Evolutionary conservation across 1,284 basidiomycete species (phyloP).

Genomic region (Lentinula novae-zelandiae): DNA sequence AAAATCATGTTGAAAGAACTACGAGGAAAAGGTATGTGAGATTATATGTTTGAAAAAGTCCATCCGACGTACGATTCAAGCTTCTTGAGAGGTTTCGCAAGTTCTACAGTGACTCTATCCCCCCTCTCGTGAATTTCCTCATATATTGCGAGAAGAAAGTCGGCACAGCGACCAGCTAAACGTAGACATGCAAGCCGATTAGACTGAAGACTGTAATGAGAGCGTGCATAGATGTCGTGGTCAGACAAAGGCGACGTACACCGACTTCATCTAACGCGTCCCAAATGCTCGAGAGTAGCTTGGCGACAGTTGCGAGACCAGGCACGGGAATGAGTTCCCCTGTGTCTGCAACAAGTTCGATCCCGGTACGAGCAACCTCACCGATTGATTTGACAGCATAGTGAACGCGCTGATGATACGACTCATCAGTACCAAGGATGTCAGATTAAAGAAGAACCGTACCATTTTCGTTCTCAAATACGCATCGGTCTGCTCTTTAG

Average conservation of each 20-base stretch:
- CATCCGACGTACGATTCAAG: conserved; percentile 5
- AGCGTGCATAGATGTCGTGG: not conserved
- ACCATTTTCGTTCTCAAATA: conserved; percentile 9
- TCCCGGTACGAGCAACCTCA: conserved; percentile 1
- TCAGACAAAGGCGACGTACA: conserved; percentile 3
- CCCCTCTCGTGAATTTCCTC: conserved; percentile 9
- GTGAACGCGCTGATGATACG: conserved; percentile 3
- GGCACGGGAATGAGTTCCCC: conserved; percentile 12
- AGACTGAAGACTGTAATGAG: not conserved
- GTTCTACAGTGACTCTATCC: not conserved
- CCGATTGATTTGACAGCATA: conserved; percentile 2
- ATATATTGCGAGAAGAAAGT: conserved; percentile 11
- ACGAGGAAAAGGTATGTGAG: not conserved
- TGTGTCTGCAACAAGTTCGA: conserved; percentile 6
- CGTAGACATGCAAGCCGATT: conserved; percentile 13
- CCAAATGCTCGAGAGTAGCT: conserved; percentile 11
- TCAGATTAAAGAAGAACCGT: not conserved
- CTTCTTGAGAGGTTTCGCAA: conserved; percentile 2
- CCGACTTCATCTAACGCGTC: conserved; percentile 13
- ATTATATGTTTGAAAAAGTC: not conserved
- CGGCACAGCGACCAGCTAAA: conserved; percentile 12
- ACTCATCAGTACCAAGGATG: not conserved
- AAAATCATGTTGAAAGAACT: conserved; percentile 8
- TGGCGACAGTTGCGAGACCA: conserved; percentile 9
- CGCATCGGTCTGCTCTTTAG: conserved; percentile 12